Percentiles rank a stretch among this genome's conserved stretches.
Evolutionary conservation across 2,329 filamentous ascomycete species (phyloP).

Genomic region (Chrysoporthe puriensis): DNA sequence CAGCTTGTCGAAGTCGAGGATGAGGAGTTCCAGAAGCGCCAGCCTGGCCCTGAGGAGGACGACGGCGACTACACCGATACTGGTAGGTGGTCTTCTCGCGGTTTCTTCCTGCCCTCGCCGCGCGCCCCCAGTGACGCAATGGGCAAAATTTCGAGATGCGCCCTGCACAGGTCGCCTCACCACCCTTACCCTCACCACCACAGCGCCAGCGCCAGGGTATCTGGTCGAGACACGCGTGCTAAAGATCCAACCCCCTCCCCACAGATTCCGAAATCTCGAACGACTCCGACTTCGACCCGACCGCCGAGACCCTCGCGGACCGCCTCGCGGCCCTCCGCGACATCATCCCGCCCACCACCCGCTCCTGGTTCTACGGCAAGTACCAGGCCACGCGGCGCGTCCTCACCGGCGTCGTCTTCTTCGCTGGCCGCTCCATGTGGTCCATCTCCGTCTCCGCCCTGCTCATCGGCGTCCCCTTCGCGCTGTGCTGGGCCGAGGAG

Average conservation of each 20-base stretch:
- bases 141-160: slow-evolving; percentile 23
- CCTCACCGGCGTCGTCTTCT: slow-evolving; percentile 63
- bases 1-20: slow-evolving; percentile 96
- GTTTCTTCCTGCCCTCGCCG: background rate
- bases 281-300: slow-evolving; percentile 70
- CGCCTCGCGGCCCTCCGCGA: slow-evolving; percentile 74
- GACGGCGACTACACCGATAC: slow-evolving; percentile 94
- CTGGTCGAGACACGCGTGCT: slow-evolving; percentile 8
- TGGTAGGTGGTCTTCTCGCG: slow-evolving; percentile 56
- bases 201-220: background rate
- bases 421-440: slow-evolving; percentile 88
- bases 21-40: slow-evolving; percentile 82
- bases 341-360: slow-evolving; percentile 74
- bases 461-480: slow-evolving; percentile 90
- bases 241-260: background rate
- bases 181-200: slow-evolving; percentile 11
- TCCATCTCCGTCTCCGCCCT: slow-evolving; percentile 87
- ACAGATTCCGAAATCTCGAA: slow-evolving; percentile 83
- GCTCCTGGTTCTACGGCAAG: slow-evolving; percentile 68
- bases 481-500: slow-evolving; percentile 91
- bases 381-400: slow-evolving; percentile 58
- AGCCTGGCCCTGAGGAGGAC: slow-evolving; percentile 74
- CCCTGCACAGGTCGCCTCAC: background rate
- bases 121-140: slow-evolving; percentile 24
- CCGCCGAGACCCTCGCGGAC: slow-evolving; percentile 64